Conservation (phyloP, 2,329 filamentous ascomycete species). For the Annulohypoxylon truncatum region DNA sequence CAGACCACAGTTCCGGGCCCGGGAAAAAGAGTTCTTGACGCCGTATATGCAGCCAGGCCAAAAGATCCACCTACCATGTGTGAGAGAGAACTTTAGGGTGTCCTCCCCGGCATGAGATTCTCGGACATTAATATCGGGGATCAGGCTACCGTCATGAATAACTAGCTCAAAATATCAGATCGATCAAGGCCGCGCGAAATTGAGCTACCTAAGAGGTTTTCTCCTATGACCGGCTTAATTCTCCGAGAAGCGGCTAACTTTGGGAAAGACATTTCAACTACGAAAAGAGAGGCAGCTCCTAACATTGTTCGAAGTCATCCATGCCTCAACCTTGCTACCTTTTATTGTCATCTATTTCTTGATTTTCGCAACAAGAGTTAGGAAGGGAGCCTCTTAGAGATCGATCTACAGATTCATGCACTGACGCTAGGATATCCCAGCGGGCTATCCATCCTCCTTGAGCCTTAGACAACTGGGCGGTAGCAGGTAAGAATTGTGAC, state of each 20-base stretch:
- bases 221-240: background rate
- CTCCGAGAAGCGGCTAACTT: background rate
- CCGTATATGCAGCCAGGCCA: background rate
- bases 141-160: background rate
- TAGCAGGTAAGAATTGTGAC: background rate
- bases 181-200: background rate
- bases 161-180: background rate
- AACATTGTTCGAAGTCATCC: background rate
- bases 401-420: background rate
- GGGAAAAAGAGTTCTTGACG: background rate
- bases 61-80: background rate
- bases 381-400: background rate
- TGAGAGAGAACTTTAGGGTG: background rate
- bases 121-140: background rate
- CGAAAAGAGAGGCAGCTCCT: too few relatives aligned
- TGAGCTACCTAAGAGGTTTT: background rate
- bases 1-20: too few relatives aligned
- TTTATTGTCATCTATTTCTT: background rate
- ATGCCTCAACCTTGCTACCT: background rate
- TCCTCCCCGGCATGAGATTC: background rate
- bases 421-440: too few relatives aligned
- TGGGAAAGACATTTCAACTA: too few relatives aligned
- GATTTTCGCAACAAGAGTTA: background rate
- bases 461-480: background rate
- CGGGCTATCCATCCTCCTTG: too few relatives aligned